Base-by-base conservation (phyloP, 331 rosid genomes). In the Ulmus americana region DNA sequence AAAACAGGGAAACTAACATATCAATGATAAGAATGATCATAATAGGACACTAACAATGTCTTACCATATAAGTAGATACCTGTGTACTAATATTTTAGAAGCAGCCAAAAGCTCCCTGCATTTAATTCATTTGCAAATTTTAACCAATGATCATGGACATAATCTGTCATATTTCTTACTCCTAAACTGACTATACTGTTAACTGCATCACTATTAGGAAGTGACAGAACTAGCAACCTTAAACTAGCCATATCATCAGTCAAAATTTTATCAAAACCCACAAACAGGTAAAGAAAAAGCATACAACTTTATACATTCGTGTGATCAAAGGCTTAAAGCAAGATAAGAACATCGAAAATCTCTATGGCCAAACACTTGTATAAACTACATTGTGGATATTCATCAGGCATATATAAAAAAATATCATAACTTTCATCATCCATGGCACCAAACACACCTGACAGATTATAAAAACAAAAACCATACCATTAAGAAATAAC, bases 221-320 rank as follows among this genome's bases (percentile, higher is more conserved):
- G 35, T 52, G 38, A 45, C 9, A 40, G 44, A 68, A 55, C 50
- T 9, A 60, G 10, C 57, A 47, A 49, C 61, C 44, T 14, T 55
- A 38, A 45, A 66, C 45, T 0, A 55, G 55, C 42, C 63, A 55
- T 67, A 22, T 35, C 39, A 44, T 20, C 43, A 15, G 35, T 16
- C 45, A 67, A 46, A 3, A 42, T 9, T 14, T 13, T 52, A 51
- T 57, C 46, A 46, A 47, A 46, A 13, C 10, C 42, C 14, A 18
- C 63, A 45, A 16, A 57, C 6, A 10, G 2, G 61, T 55, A 65
- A 18, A 28, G 4, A 28, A 14, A 64, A 57, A 49, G 43, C 47
- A 65, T 65, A 48, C 15, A 56, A 72, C 6, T 18, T 4, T 10
- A 55, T 10, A 11, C 11, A 22, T 40, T 20, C 7, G 10, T 13